Conservation (phyloP, 352 stramenopile species). For the Phytophthora ohioensis region DNA sequence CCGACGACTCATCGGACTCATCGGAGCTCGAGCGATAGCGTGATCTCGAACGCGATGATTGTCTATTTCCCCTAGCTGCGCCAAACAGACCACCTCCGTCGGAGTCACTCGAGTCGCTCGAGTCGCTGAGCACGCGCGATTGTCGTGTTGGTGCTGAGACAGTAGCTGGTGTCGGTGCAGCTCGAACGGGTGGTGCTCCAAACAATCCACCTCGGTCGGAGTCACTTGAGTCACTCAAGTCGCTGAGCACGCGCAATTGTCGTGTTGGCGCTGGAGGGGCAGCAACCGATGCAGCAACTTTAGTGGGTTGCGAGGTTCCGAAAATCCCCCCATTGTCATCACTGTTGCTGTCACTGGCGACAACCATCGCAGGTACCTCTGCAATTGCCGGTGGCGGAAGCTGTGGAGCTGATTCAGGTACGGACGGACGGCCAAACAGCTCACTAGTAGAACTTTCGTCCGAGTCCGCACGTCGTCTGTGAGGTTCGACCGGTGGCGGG, state of each 20-base stretch:
- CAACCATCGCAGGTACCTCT: no score
- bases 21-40: no score
- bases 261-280: neutral
- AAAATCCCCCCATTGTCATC: constrained; percentile 57
- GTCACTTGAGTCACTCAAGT: no score
- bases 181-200: constrained; percentile 20
- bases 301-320: constrained; percentile 38
- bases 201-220: no score
- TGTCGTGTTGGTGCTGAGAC: constrained; percentile 3
- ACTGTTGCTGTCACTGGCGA: constrained; percentile 38
- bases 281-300: constrained; percentile 20
- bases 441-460: constrained; percentile 65
- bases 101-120: no score
- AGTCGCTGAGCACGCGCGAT: no score
- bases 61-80: neutral
- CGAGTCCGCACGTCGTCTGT: constrained; percentile 47
- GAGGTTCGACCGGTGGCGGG: constrained; percentile 11
- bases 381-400: no score
- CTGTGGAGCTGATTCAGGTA: neutral
- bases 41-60: constrained; percentile 26
- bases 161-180: constrained; percentile 14
- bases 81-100: no score
- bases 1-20: no score
- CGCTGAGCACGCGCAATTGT: no score
- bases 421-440: constrained; percentile 56